These are phyloP conservation scores for Echria macrotheca DNA, from an alignment of 495 filamentous ascomycete genomes.

Conservation along the genomic window DNA sequence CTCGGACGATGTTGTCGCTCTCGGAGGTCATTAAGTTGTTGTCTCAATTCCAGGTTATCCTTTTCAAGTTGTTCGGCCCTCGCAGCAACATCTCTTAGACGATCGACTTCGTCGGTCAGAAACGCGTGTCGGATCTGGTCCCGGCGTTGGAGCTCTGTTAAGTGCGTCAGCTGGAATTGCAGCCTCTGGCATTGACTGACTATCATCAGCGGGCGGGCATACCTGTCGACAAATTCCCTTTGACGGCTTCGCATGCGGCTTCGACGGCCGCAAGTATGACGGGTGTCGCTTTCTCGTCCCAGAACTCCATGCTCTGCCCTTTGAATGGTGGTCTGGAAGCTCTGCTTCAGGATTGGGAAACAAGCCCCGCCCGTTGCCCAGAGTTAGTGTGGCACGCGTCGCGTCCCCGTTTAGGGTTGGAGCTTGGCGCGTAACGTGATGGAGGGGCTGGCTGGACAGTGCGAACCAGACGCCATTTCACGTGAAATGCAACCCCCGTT, in stretches of 20 bases:
- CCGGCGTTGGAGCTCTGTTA: constrained; percentile 17
- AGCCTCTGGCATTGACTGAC: too few species aligned
- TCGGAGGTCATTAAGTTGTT: constrained; percentile 28
- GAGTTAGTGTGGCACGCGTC: too few species aligned
- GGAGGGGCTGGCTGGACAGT: too few species aligned
- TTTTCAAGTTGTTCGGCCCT: constrained; percentile 24
- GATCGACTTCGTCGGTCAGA: constrained; percentile 25
- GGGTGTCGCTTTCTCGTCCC: constrained; percentile 34
- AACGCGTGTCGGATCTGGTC: constrained; percentile 13
- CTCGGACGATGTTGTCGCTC: constrained; percentile 7
- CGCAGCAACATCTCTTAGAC: constrained; percentile 21
- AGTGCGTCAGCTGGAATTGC: constrained; percentile 5
- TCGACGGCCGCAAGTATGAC: constrained; percentile 37
- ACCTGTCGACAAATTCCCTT: constrained; percentile 32
- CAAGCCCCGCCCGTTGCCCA: too few species aligned
- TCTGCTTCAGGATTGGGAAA: too few species aligned
- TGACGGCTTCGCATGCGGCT: constrained; percentile 34
- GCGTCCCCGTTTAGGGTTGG: too few species aligned
- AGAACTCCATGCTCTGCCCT: constrained; percentile 28
- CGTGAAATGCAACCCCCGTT: too few species aligned
- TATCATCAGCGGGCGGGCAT: too few species aligned
- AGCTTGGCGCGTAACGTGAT: too few species aligned
- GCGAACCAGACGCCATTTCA: too few species aligned
- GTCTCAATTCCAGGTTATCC: constrained; percentile 32
- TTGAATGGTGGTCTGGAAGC: neutral